phyloP scores from a whole-genome alignment of 805 yeast genomes.

The Saccharomycopsis synnaedendra region DNA sequence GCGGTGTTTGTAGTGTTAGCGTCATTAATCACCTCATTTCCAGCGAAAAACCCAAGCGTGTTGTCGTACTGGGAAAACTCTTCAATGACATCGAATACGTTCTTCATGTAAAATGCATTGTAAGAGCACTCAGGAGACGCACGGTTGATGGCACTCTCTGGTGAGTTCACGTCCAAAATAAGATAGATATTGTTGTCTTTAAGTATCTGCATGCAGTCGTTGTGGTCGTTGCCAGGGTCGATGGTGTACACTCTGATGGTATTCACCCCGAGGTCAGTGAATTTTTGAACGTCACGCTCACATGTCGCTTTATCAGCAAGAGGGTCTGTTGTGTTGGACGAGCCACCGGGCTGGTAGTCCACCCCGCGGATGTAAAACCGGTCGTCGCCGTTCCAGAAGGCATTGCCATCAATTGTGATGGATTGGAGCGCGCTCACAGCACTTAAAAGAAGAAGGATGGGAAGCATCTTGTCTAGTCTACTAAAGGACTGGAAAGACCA shows the following conservation, averaged over 20 bases:
- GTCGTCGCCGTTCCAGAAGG: slow-evolving; percentile 40
- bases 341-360: slow-evolving; percentile 93
- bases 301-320: slow-evolving; percentile 49
- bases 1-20: slow-evolving; percentile 48
- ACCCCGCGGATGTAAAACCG: slow-evolving; percentile 85
- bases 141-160: slow-evolving; percentile 58
- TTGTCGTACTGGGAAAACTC: slow-evolving; percentile 52
- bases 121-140: slow-evolving; percentile 51
- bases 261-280: slow-evolving; percentile 58
- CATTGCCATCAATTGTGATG: slow-evolving; percentile 44
- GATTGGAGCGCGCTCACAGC: slow-evolving; percentile 6
- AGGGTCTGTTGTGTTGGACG: slow-evolving; percentile 46
- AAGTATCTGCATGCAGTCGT: slow-evolving; percentile 54
- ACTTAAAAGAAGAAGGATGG: too few species aligned
- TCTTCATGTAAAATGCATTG: slow-evolving; percentile 67
- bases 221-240: slow-evolving; percentile 58
- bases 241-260: slow-evolving; percentile 68
- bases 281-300: slow-evolving; percentile 53
- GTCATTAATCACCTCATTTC: slow-evolving; percentile 67
- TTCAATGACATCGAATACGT: slow-evolving; percentile 75
- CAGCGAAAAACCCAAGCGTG: slow-evolving; percentile 68
- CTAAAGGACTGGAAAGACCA: too few species aligned
- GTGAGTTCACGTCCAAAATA: slow-evolving; percentile 63
- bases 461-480: too few species aligned
- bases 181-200: slow-evolving; percentile 66